These are phyloP conservation scores for Phytophthora niederhauseri DNA, from an alignment of 352 stramenopile genomes.

Conservation along the genomic window DNA sequence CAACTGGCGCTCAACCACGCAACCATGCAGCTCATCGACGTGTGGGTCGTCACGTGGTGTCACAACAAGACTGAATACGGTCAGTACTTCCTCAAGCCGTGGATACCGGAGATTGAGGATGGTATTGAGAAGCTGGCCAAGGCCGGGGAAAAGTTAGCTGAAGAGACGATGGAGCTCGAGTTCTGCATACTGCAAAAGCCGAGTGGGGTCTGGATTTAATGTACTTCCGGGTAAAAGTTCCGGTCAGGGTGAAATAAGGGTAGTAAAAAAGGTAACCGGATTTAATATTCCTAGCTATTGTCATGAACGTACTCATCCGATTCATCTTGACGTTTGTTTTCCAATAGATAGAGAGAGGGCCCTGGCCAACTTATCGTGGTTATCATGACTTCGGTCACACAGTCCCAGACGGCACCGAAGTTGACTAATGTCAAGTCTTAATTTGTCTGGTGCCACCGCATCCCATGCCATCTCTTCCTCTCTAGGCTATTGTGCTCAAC, in stretches of 20 bases:
- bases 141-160: background rate
- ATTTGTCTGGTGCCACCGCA: constrained; percentile 11
- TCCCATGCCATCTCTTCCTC: constrained; percentile 15
- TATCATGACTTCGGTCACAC: no score
- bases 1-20: constrained; percentile 21
- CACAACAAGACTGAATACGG: constrained; percentile 15
- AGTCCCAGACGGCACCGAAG: no score
- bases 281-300: background rate
- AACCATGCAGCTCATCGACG: constrained; percentile 9
- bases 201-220: constrained; percentile 3
- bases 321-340: no score
- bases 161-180: constrained; percentile 1
- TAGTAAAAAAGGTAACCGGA: no score
- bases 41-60: constrained; percentile 22
- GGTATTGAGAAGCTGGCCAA: background rate
- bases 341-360: no score
- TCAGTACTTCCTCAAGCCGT: constrained; percentile 20
- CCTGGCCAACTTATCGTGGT: no score
- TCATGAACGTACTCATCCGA: no score
- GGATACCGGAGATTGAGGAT: background rate
- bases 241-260: no score
- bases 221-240: no score
- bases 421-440: constrained; percentile 10
- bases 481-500: background rate
- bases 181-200: constrained; percentile 1